Evolutionary conservation across 257 asterid species (phyloP).

Genomic region (Buddleja alternifolia): DNA sequence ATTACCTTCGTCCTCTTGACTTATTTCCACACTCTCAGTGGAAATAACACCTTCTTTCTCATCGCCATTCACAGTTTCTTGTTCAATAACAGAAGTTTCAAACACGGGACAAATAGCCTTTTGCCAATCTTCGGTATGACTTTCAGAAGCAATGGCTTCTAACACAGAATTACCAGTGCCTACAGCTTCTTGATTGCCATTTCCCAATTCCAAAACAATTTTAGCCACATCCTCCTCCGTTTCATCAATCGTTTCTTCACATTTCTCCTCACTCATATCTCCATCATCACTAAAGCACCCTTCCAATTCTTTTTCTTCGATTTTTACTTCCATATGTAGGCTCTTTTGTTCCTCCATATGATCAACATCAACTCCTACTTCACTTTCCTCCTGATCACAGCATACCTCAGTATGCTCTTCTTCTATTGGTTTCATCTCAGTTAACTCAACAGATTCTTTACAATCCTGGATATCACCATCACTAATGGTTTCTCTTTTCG

Average conservation of each 20-base stretch:
- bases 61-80: neutral
- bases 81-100: slow-evolving; percentile 4
- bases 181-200: slow-evolving; percentile 13
- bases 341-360: slow-evolving; percentile 4
- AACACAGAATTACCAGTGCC: neutral
- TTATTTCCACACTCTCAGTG: slow-evolving; percentile 22
- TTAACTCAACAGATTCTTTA: slow-evolving; percentile 16
- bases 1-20: slow-evolving; percentile 13
- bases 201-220: neutral
- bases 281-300: slow-evolving; percentile 17
- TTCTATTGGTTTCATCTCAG: neutral
- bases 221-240: slow-evolving; percentile 5
- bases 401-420: slow-evolving; percentile 14
- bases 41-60: slow-evolving; percentile 7
- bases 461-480: slow-evolving; percentile 11
- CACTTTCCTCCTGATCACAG: slow-evolving; percentile 22
- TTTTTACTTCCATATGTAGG: neutral
- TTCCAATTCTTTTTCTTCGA: slow-evolving; percentile 16
- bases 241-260: neutral
- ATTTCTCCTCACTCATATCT: slow-evolving; percentile 28
- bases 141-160: slow-evolving; percentile 15
- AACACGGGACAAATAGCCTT: neutral
- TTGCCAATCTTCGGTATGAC: slow-evolving; percentile 12
- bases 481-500: slow-evolving; percentile 24
- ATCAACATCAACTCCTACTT: slow-evolving; percentile 18